Evolutionary conservation across 1,284 basidiomycete species (phyloP).

Genomic region (Wallemia mellicola): DNA sequence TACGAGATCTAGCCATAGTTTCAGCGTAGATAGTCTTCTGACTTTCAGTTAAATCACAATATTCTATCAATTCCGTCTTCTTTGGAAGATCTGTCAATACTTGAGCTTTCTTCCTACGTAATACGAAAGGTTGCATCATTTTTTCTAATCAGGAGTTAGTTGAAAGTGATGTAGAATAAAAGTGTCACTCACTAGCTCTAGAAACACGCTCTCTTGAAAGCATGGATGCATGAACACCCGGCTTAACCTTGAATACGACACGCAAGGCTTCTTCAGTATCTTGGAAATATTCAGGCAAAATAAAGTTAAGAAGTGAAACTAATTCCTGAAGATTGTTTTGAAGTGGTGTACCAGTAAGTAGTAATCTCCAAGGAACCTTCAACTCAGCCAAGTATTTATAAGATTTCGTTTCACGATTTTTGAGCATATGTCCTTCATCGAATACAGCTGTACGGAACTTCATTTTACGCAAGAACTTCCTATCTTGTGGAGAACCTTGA

Average conservation of each 20-base stretch:
- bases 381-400: constrained; percentile 68
- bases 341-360: constrained; percentile 83
- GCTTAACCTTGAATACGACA: constrained; percentile 88
- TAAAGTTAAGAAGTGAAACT: constrained; percentile 93
- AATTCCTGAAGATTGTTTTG: constrained; percentile 60
- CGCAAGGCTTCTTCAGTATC: constrained; percentile 43
- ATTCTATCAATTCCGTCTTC: constrained; percentile 72
- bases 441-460: constrained; percentile 27
- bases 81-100: constrained; percentile 74
- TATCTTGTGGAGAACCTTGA: constrained; percentile 53
- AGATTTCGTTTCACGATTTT: constrained; percentile 85
- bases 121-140: constrained; percentile 97
- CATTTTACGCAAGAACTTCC: constrained; percentile 63
- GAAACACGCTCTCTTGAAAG: constrained; percentile 72
- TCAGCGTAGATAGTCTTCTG: constrained; percentile 66
- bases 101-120: constrained; percentile 82
- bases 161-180: not conserved
- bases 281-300: constrained; percentile 66
- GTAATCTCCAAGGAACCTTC: constrained; percentile 57
- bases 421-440: constrained; percentile 38
- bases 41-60: constrained; percentile 66
- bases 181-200: constrained; percentile 16
- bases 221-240: constrained; percentile 52
- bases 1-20: constrained; percentile 51
- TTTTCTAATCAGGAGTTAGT: constrained; percentile 35